Evolutionary conservation across 2,329 filamentous ascomycete genomes (phyloP), one percentile per base, ranked within the genome.

Genomic region (Cladosporium cucumerinum): DNA sequence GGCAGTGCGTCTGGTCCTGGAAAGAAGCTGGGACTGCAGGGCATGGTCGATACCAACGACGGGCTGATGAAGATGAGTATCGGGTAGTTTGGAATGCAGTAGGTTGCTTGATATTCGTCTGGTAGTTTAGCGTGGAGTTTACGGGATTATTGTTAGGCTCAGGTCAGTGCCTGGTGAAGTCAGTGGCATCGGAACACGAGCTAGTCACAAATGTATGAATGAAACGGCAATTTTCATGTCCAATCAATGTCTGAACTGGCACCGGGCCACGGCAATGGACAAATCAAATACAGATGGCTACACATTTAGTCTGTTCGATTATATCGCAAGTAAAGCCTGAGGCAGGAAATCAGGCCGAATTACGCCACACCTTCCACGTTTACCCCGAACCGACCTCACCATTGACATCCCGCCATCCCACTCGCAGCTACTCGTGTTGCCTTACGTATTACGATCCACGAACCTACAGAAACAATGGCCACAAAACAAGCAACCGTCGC

Each of bases 41-140:
- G 93, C 1, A 97, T 98, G 93, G 90, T 87, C 21, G 94, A 97
- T 78, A 94, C 94, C n/a, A 92, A 92, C 75, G 94, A 97, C 76
- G 91, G 93, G 1, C 83, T 97, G 69, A 97, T 97, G 89, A 93
- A 94, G 72, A 95, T 98, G 91, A 97, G 91, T 77, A 97, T 97
- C 73, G 93, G 97, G 77, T 97, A 80, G 79, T 10, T 8, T 30
- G 49, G 25, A n/a, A 2, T 18, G 8, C 11, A 16, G 49, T 7
- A 25, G n/a, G 14, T 12, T 52, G 23, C 55, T 32, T 51, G 43
- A 11, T 55, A 36, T 21, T 46, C 26, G 12, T 23, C 2, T 62
- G 49, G 18, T 32, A 23, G 34, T 26, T 55, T 46, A 62, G 60
- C 60, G 60, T 32, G 60, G 60, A 46, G 60, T 46, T 62, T 18